Percentiles rank a stretch among this genome's conserved stretches.
These are phyloP conservation scores for Aegle marmelos DNA, from an alignment of 345 rosid genomes.

Conservation along the genomic window DNA sequence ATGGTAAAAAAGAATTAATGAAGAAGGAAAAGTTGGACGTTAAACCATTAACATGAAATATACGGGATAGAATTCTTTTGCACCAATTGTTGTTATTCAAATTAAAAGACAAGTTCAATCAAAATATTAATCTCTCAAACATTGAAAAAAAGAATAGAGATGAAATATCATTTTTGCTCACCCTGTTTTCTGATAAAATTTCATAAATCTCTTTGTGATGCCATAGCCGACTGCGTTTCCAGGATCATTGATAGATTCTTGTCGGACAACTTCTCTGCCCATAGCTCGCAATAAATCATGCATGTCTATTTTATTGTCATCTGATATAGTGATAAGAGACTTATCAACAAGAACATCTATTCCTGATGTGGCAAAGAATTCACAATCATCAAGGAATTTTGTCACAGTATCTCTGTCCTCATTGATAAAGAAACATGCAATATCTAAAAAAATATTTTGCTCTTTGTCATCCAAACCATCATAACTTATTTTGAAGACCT, in stretches of 20 bases:
- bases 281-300: conserved; percentile 42
- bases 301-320: conserved; percentile 14
- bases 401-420: conserved; percentile 12
- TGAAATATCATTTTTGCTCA: no score
- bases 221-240: conserved; percentile 22
- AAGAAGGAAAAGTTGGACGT: no score
- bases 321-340: conserved; percentile 18
- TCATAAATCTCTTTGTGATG: no score
- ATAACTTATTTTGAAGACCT: conserved; percentile 16
- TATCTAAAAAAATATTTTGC: conserved; percentile 36
- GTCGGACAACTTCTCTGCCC: conserved; percentile 32
- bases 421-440: conserved; percentile 40
- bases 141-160: no score
- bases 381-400: conserved; percentile 18
- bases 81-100: no score
- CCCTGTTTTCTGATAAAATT: no score
- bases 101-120: no score
- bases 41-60: no score
- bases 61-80: no score
- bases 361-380: background rate
- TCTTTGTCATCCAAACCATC: conserved; percentile 7
- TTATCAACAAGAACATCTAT: conserved; percentile 24
- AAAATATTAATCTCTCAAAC: no score
- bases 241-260: conserved; percentile 10
- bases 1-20: no score